A percentile compares a stretch with the other conserved stretches of the same genome.
phyloP scores from a whole-genome alignment of 1,284 basidiomycete genomes.

The Irpex sp. region DNA sequence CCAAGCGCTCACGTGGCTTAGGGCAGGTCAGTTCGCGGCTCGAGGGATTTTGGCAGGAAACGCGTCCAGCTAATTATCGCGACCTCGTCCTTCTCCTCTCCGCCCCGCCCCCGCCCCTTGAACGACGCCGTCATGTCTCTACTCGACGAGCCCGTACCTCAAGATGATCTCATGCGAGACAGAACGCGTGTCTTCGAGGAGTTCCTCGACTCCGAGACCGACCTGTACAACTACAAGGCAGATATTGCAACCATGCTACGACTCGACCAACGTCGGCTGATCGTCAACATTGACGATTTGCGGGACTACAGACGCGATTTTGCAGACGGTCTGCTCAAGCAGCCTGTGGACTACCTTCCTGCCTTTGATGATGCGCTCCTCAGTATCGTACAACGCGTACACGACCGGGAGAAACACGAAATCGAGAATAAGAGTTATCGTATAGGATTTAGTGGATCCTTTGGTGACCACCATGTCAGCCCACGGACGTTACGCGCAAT shows the following conservation, averaged over 20 bases:
- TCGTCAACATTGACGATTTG: conserved; percentile 96
- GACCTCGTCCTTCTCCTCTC: conserved; percentile 13
- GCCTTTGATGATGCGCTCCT: conserved; percentile 88
- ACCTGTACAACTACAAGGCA: conserved; percentile 82
- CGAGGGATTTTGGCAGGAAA: conserved; percentile 2
- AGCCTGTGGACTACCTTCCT: conserved; percentile 88
- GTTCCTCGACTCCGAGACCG: conserved; percentile 80
- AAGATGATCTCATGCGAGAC: conserved; percentile 74
- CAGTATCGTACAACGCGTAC: conserved; percentile 72
- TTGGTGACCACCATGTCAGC: conserved; percentile 97
- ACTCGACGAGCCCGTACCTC: conserved; percentile 53
- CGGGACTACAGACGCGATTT: conserved; percentile 89
- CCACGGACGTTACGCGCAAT: conserved; percentile 87
- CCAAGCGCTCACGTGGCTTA: conserved; percentile 14
- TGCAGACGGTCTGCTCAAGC: conserved; percentile 80
- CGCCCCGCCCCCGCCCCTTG: conserved; percentile 13
- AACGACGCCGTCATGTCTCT: conserved; percentile 46
- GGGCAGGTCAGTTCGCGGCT: conserved; percentile 28
- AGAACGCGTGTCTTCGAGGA: conserved; percentile 81
- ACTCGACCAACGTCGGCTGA: conserved; percentile 81
- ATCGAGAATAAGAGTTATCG: conserved; percentile 78
- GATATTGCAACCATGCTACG: conserved; percentile 86
- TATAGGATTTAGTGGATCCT: conserved; percentile 96
- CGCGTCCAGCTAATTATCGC: conserved; percentile 8
- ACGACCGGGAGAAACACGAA: conserved; percentile 82